A percentile compares a stretch with the other conserved stretches of the same genome.
These are phyloP conservation scores for Sugiyamaella marilandica DNA, from an alignment of 805 yeast species.

Conservation along the genomic window DNA sequence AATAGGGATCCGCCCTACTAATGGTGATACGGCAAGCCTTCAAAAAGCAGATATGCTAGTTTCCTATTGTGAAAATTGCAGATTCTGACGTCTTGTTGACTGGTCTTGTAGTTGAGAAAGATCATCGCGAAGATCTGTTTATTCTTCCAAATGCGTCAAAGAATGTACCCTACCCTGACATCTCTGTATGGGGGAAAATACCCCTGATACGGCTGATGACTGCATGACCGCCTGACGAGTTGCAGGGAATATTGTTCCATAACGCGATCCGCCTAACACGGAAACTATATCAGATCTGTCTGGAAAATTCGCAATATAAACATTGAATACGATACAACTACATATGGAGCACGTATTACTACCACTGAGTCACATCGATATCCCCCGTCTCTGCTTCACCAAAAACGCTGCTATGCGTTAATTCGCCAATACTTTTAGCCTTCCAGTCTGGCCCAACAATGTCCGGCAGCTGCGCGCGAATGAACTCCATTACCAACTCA, in stretches of 20 bases:
- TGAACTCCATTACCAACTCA: slow-evolving; percentile 60
- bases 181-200: not conserved
- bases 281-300: not conserved
- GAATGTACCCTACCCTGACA: slow-evolving; percentile 1
- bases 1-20: too few species aligned
- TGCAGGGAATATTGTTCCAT: too few species aligned
- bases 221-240: too few species aligned
- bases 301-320: not conserved
- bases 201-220: slow-evolving; percentile 2
- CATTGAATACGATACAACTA: not conserved
- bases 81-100: too few species aligned
- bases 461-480: slow-evolving; percentile 52
- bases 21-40: too few species aligned
- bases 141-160: not conserved
- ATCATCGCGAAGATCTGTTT: too few species aligned
- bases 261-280: not conserved
- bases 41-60: too few species aligned
- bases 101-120: too few species aligned
- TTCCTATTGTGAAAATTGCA: too few species aligned
- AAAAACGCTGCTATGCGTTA: slow-evolving; percentile 51
- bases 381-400: slow-evolving; percentile 81
- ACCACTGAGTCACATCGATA: slow-evolving; percentile 92
- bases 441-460: slow-evolving; percentile 49
- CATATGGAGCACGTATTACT: slow-evolving; percentile 12
- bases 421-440: slow-evolving; percentile 37